Evolutionary conservation across 2,329 filamentous ascomycete genomes (phyloP), one percentile per base, ranked within the genome.

Genomic region (Penicillium sumatraense): DNA sequence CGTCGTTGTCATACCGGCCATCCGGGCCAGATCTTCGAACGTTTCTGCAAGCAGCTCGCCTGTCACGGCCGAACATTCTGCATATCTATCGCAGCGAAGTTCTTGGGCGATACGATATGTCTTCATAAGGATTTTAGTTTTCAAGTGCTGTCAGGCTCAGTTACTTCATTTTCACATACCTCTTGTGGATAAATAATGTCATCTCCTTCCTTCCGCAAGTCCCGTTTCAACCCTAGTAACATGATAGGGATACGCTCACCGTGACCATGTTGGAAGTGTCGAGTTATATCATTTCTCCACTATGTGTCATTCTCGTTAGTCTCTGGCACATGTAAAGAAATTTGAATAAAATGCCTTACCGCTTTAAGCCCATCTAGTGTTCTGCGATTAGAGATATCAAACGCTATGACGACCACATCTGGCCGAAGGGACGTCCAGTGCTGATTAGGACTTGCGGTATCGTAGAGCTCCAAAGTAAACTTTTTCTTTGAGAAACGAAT

Each of bases 11-110:
- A 78, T 81, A n/a, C 80, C 84, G 3, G 82, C 81, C 26, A 83
- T 80, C 65, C 73, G 79, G 9, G 83, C 83, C 18, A 87, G 75
- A 67, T 87, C 85, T 64, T 87, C 84, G 54, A 87, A 78, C 0
- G 84, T 83, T 68, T 87, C 80, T 27, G 74, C 73, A 60, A 85
- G 81, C 35, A 87, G 71, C 70, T 86, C 82, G 3, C 85, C 84
- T 5, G 84, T 87, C 35, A 82, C 33, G 36, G 85, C 84, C 57
- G 83, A 86, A 60, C 85, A 87, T 65, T 87, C 85, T 3, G 83
- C 85, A 69, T 87, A 87, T 31, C 78, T 75, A 74, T 87, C 85
- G 67, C 81, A 84, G 21, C 83, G 75, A 72, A 87, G 81, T 61
- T 84, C 81, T 61, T 85, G 83, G 14, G 85, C 84, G 6, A 83